These are phyloP conservation scores for Knufia petricola DNA, from an alignment of 2,329 filamentous ascomycete genomes.

Conservation along the genomic window DNA sequence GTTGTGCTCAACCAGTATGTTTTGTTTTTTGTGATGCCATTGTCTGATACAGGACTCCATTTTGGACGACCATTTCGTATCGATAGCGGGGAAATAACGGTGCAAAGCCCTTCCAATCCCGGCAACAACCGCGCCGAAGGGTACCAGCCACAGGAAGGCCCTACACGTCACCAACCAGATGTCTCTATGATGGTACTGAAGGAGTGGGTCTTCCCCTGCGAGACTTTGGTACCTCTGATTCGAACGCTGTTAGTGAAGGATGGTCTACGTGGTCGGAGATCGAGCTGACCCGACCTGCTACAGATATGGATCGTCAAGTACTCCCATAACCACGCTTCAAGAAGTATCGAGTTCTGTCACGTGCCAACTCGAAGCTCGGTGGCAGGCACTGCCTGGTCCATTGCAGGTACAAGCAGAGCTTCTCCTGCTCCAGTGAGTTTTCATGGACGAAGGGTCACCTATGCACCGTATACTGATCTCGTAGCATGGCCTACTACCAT, in stretches of 20 bases:
- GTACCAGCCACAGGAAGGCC: not conserved
- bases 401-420: not conserved
- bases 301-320: slow-evolving; percentile 7
- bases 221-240: slow-evolving; percentile 4
- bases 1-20: slow-evolving; percentile 1
- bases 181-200: not conserved
- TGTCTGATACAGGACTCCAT: slow-evolving; percentile 4
- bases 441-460: not conserved
- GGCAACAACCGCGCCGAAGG: no score
- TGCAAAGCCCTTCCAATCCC: not conserved
- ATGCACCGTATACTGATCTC: not conserved
- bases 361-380: not conserved
- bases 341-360: not conserved
- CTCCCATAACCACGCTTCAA: not conserved
- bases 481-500: slow-evolving; percentile 6
- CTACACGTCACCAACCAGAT: not conserved
- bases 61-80: slow-evolving; percentile 7
- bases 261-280: not conserved
- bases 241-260: not conserved
- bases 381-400: not conserved
- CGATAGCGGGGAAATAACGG: slow-evolving; percentile 3
- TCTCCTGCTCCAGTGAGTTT: slow-evolving; percentile 6
- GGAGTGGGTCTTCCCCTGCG: slow-evolving; percentile 5
- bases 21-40: not conserved
- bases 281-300: not conserved